These are phyloP conservation scores for Copromyces sp. DNA, from an alignment of 495 filamentous ascomycete genomes.

Conservation along the genomic window DNA sequence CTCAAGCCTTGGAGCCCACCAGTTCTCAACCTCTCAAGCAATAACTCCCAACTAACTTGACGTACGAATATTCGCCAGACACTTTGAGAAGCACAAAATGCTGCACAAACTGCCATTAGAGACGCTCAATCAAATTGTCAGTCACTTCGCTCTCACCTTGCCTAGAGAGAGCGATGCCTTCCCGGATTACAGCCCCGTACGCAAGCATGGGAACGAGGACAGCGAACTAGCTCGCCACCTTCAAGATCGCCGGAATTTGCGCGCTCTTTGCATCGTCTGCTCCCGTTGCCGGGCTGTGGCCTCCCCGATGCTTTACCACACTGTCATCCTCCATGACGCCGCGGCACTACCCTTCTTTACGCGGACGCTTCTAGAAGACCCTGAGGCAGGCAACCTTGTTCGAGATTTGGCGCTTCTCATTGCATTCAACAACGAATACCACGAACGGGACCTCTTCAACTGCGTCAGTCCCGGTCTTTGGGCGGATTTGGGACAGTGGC, in stretches of 20 bases:
- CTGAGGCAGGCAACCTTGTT: neutral
- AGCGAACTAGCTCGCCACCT: neutral
- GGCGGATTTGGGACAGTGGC: neutral
- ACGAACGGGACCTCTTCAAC: too few relatives aligned
- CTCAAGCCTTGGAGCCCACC: too few relatives aligned
- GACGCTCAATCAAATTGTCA: neutral
- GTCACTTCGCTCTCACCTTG: neutral
- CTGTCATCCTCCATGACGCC: neutral
- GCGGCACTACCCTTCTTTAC: neutral
- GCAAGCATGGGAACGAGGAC: too few relatives aligned
- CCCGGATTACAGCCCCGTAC: too few relatives aligned
- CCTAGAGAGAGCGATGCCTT: too few relatives aligned
- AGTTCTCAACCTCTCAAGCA: too few relatives aligned
- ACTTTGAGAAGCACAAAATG: neutral
- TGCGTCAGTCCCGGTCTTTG: neutral
- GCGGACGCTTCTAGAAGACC: neutral
- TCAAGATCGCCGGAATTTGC: neutral
- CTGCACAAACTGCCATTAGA: neutral
- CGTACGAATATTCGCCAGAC: neutral
- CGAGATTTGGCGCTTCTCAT: neutral
- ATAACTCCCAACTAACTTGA: too few relatives aligned
- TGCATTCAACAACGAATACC: neutral
- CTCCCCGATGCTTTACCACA: neutral
- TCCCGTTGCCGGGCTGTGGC: neutral
- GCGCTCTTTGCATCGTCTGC: neutral